Evolutionary conservation across 176 grass and related monocot genomes (phyloP).

Genomic region (Zizania latifolia): DNA sequence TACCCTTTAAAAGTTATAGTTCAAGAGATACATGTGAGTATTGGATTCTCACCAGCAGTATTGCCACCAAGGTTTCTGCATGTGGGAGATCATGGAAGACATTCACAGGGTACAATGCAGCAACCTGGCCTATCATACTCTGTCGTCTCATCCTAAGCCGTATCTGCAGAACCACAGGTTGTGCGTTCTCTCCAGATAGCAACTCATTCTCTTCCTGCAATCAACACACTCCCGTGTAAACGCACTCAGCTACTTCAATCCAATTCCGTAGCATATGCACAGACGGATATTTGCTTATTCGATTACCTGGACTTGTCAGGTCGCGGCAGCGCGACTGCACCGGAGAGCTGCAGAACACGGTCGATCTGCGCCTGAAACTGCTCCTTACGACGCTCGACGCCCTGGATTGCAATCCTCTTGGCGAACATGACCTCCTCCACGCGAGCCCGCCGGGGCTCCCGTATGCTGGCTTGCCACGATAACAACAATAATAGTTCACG

Average conservation of each 20-base stretch:
- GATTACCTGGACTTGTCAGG: conserved; percentile 11
- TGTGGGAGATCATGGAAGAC: conserved; percentile 28
- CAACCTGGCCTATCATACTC: conserved; percentile 35
- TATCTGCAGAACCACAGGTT: conserved; percentile 23
- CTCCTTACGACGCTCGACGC: conserved; percentile 12
- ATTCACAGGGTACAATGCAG: conserved; percentile 45
- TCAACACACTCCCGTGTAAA: background rate
- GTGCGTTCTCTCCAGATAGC: conserved; percentile 11
- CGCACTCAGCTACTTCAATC: background rate
- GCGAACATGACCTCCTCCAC: background rate
- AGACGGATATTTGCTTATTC: too few species aligned
- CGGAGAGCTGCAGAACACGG: conserved; percentile 36
- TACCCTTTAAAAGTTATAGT: background rate
- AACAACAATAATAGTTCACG: conserved; percentile 56
- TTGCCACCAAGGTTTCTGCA: background rate
- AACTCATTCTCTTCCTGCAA: conserved; percentile 30
- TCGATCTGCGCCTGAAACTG: conserved; percentile 27
- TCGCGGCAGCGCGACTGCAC: conserved; percentile 22
- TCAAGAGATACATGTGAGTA: background rate
- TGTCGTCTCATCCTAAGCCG: conserved; percentile 35
- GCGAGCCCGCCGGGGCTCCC: conserved; percentile 21
- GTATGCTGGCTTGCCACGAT: too few species aligned
- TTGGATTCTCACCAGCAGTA: conserved; percentile 28
- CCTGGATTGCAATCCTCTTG: background rate
- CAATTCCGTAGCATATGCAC: too few species aligned